phyloP scores from a whole-genome alignment of 441 rosid species.

The Geranium incanum region DNA sequence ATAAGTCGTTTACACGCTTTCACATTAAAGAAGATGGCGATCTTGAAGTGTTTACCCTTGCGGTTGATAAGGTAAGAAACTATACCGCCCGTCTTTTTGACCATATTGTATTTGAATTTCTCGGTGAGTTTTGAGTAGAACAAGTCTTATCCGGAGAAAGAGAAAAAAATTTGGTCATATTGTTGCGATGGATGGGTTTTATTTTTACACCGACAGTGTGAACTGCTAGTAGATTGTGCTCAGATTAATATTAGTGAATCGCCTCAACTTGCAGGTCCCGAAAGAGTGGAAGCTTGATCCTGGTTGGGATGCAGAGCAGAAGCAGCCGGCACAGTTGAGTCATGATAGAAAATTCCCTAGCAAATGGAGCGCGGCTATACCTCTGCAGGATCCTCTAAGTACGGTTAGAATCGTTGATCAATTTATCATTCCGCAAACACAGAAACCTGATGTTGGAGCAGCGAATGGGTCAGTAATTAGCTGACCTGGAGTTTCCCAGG shows the following conservation, averaged over 20 bases:
- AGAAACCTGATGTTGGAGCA: slow-evolving; percentile 28
- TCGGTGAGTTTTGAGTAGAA: background rate
- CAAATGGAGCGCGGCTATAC: slow-evolving; percentile 73
- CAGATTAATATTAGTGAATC: background rate
- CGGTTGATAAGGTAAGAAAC: slow-evolving; percentile 76
- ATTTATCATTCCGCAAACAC: slow-evolving; percentile 51
- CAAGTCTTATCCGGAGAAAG: background rate
- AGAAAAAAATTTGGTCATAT: background rate
- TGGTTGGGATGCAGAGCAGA: slow-evolving; percentile 73
- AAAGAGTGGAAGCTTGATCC: slow-evolving; percentile 93
- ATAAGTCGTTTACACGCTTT: slow-evolving; percentile 88
- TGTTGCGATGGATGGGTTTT: background rate
- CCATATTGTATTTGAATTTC: background rate
- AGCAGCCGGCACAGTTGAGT: slow-evolving; percentile 49
- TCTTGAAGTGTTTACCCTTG: slow-evolving; percentile 90
- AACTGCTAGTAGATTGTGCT: background rate
- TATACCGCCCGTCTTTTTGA: background rate
- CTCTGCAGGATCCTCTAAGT: slow-evolving; percentile 65
- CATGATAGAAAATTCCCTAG: slow-evolving; percentile 63
- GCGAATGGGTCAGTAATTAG: slow-evolving; percentile 30
- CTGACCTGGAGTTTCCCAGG: slow-evolving; percentile 27
- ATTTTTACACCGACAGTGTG: background rate
- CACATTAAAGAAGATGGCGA: slow-evolving; percentile 64
- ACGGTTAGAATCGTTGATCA: slow-evolving; percentile 76
- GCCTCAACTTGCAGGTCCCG: slow-evolving; percentile 52